A percentile compares a stretch with the other conserved stretches of the same genome.
These are phyloP conservation scores for Aegilops longissima DNA, from an alignment of 176 grass and related monocot species.

Conservation along the genomic window DNA sequence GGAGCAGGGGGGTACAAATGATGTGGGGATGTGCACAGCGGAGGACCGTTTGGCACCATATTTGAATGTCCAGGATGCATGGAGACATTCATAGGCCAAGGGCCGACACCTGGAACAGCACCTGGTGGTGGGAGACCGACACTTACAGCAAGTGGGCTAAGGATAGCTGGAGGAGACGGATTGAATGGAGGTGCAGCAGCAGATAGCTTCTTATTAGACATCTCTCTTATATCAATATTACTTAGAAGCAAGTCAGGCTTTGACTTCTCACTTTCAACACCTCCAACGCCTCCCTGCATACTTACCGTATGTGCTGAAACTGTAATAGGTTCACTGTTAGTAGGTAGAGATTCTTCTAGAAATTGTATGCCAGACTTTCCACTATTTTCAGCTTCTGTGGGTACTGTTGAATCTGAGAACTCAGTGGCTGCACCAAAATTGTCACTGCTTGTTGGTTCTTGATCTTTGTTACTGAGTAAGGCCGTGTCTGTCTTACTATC, in stretches of 20 bases:
- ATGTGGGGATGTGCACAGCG: conserved; percentile 84
- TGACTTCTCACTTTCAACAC: conserved; percentile 54
- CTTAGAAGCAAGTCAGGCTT: conserved; percentile 49
- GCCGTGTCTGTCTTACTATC: conserved; percentile 28
- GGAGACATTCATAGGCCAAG: conserved; percentile 82
- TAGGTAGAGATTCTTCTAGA: conserved; percentile 51
- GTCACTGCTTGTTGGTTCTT: conserved; percentile 41
- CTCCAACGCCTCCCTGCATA: conserved; percentile 36
- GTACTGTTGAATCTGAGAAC: conserved; percentile 37
- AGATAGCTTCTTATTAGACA: conserved; percentile 86
- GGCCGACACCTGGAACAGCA: conserved; percentile 58
- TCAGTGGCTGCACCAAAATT: conserved; percentile 24
- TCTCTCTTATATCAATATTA: conserved; percentile 76
- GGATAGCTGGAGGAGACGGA: conserved; percentile 68
- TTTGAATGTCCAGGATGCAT: conserved; percentile 66
- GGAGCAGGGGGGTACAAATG: conserved; percentile 76
- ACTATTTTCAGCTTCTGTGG: conserved; percentile 39
- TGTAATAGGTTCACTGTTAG: conserved; percentile 45
- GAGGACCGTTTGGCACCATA: conserved; percentile 75
- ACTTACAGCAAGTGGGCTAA: conserved; percentile 65
- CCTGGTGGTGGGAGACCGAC: conserved; percentile 64
- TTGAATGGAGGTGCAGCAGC: conserved; percentile 91
- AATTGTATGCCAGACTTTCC: conserved; percentile 40
- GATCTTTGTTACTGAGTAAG: conserved; percentile 36
- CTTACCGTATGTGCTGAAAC: conserved; percentile 41